phyloP scores from a whole-genome alignment of 768 basidiomycete species.

The Auricularia sp. region DNA sequence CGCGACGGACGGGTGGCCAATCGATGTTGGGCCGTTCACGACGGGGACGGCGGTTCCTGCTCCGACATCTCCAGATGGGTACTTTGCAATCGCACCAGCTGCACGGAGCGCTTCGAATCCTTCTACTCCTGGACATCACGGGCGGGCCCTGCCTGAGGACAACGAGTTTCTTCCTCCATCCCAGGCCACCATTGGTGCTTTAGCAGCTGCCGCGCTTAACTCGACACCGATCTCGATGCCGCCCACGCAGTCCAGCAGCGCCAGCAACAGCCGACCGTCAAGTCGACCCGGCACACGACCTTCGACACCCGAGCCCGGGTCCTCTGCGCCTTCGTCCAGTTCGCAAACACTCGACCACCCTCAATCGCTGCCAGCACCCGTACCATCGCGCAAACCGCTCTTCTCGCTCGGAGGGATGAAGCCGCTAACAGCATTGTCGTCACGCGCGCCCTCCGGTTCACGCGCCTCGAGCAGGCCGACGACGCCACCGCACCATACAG shows the following conservation, averaged over 20 bases:
- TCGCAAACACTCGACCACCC: background rate
- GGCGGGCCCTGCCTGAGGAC: background rate
- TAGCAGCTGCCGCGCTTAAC: background rate
- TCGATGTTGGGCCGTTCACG: background rate
- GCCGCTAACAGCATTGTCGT: background rate
- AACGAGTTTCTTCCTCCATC: background rate
- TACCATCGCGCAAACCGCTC: conserved; percentile 5
- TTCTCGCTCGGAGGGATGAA: conserved; percentile 1
- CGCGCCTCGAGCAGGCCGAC: background rate
- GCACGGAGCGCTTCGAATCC: background rate
- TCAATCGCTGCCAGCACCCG: background rate
- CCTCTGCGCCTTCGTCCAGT: conserved; percentile 3
- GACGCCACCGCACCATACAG: background rate
- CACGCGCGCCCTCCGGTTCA: background rate
- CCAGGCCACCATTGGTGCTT: background rate
- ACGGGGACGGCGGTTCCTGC: background rate
- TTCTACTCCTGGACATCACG: background rate
- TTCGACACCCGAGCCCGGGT: conserved; percentile 2
- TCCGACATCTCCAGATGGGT: background rate
- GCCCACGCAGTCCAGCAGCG: conserved; percentile 7
- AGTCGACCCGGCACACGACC: conserved; percentile 1
- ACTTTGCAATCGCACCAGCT: background rate
- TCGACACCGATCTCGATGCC: conserved; percentile 11
- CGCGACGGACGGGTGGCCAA: conserved; percentile 15
- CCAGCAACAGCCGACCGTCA: background rate